These are phyloP conservation scores for Lophiostoma macrostomum DNA, from an alignment of 495 filamentous ascomycete species.

Conservation along the genomic window DNA sequence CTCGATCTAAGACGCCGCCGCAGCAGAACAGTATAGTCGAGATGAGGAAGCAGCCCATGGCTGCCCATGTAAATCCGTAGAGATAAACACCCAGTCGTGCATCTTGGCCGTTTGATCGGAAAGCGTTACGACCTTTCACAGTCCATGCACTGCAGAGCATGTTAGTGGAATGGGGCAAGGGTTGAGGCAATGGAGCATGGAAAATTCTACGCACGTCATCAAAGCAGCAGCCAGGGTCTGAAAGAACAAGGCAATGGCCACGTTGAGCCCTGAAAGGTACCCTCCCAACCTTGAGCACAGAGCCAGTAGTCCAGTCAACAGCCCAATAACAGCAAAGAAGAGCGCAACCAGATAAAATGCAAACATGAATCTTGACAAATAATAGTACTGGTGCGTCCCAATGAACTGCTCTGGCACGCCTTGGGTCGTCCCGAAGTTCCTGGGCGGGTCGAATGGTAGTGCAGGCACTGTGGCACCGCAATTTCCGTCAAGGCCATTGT, in stretches of 20 bases:
- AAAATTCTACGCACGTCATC: slow-evolving; percentile 75
- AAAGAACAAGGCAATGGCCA: slow-evolving; percentile 58
- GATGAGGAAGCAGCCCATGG: slow-evolving; percentile 65
- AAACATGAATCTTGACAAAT: slow-evolving; percentile 66
- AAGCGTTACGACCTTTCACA: slow-evolving; percentile 71
- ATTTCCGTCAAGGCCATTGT: slow-evolving; percentile 51
- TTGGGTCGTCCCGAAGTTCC: slow-evolving; percentile 57
- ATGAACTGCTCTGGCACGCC: slow-evolving; percentile 58
- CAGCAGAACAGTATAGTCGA: slow-evolving; percentile 70
- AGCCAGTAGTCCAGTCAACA: slow-evolving; percentile 61
- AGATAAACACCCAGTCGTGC: slow-evolving; percentile 68
- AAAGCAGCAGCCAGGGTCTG: slow-evolving; percentile 60
- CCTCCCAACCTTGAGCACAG: slow-evolving; percentile 60
- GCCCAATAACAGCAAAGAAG: slow-evolving; percentile 59
- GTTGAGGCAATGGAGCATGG: no score
- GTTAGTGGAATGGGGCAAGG: neutral
- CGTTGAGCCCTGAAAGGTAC: slow-evolving; percentile 56
- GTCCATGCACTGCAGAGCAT: slow-evolving; percentile 58
- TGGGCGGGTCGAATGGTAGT: slow-evolving; percentile 63
- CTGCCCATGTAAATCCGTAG: slow-evolving; percentile 84
- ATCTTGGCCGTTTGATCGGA: slow-evolving; percentile 54
- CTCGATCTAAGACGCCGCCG: slow-evolving; percentile 41
- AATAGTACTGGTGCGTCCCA: slow-evolving; percentile 59
- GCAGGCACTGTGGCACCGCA: slow-evolving; percentile 57
- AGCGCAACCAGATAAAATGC: slow-evolving; percentile 68